Conservation (phyloP, 2,329 filamentous ascomycete genomes). For the Ophiostoma angusticollis region DNA sequence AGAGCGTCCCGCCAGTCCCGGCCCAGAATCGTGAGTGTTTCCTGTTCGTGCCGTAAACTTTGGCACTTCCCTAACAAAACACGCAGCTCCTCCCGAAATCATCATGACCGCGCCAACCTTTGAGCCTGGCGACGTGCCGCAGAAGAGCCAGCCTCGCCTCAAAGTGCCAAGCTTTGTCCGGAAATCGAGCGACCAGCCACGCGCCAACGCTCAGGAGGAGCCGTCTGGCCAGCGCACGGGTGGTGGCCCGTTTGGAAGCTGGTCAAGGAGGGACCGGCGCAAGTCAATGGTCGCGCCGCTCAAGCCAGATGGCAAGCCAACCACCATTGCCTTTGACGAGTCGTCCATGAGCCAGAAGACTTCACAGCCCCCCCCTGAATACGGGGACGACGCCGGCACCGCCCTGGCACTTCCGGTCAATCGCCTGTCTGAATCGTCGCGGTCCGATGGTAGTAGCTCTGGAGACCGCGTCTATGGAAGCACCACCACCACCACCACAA, state of each 20-base stretch:
- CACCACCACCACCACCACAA: slow-evolving; percentile 43
- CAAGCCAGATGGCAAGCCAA: slow-evolving; percentile 27
- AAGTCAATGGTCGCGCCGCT: slow-evolving; percentile 25
- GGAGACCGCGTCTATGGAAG: slow-evolving; percentile 49
- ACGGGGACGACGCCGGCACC: slow-evolving; percentile 43
- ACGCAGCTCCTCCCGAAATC: slow-evolving; percentile 64
- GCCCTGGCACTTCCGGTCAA: slow-evolving; percentile 50
- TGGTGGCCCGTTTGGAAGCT: slow-evolving; percentile 12
- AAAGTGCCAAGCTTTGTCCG: slow-evolving; percentile 40
- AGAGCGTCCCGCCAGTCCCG: slow-evolving; percentile 44
- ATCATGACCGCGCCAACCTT: slow-evolving; percentile 85
- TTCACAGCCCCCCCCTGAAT: slow-evolving; percentile 30
- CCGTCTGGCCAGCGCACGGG: slow-evolving; percentile 9
- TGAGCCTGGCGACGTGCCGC: slow-evolving; percentile 35
- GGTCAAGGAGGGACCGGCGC: slow-evolving; percentile 29
- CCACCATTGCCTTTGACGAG: slow-evolving; percentile 47
- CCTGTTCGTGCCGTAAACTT: background rate
- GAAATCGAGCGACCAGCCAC: slow-evolving; percentile 36
- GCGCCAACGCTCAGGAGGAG: slow-evolving; percentile 21
- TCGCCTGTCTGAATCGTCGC: slow-evolving; percentile 72
- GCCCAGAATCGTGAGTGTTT: slow-evolving; percentile 33
- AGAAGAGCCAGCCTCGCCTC: slow-evolving; percentile 43
- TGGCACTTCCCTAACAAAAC: slow-evolving; percentile 17
- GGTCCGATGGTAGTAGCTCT: slow-evolving; percentile 76
- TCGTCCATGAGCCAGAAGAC: slow-evolving; percentile 27